phyloP scores from a whole-genome alignment of 768 basidiomycete genomes.

The Hydnomerulius pinastri region DNA sequence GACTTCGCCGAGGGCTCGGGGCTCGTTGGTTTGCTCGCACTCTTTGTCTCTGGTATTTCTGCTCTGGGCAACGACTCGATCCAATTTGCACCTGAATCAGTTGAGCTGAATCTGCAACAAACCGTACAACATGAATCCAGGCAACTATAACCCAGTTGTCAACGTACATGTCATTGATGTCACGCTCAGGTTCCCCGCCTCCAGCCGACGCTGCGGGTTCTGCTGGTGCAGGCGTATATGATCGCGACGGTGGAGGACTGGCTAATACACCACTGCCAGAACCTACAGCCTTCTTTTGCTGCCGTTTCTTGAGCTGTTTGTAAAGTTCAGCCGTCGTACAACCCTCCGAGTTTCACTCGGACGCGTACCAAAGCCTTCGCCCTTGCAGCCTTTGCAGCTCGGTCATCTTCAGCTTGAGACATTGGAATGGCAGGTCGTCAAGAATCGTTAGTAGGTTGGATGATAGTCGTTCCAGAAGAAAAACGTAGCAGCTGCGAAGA shows the following conservation, averaged over 20 bases:
- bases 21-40: slow-evolving; percentile 38
- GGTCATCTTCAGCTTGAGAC: slow-evolving; percentile 63
- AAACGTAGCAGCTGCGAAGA: slow-evolving; percentile 2
- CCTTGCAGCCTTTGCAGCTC: slow-evolving; percentile 79
- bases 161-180: slow-evolving; percentile 69
- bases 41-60: slow-evolving; percentile 28
- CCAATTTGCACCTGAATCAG: slow-evolving; percentile 53
- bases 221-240: slow-evolving; percentile 53
- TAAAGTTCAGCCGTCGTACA: slow-evolving; percentile 3
- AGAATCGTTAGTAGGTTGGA: slow-evolving; percentile 5
- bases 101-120: slow-evolving; percentile 45
- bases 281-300: slow-evolving; percentile 66
- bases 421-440: slow-evolving; percentile 18
- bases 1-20: slow-evolving; percentile 17
- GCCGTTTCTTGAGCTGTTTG: slow-evolving; percentile 76
- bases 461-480: slow-evolving; percentile 7
- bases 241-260: slow-evolving; percentile 48
- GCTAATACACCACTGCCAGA: slow-evolving; percentile 34
- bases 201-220: slow-evolving; percentile 37
- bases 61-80: slow-evolving; percentile 57
- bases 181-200: slow-evolving; percentile 45
- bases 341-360: not conserved
- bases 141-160: slow-evolving; percentile 10
- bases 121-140: slow-evolving; percentile 5
- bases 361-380: slow-evolving; percentile 76